Evolutionary conservation across 1,284 basidiomycete species (phyloP).

Genomic region (Hypsizygus ulmarius): DNA sequence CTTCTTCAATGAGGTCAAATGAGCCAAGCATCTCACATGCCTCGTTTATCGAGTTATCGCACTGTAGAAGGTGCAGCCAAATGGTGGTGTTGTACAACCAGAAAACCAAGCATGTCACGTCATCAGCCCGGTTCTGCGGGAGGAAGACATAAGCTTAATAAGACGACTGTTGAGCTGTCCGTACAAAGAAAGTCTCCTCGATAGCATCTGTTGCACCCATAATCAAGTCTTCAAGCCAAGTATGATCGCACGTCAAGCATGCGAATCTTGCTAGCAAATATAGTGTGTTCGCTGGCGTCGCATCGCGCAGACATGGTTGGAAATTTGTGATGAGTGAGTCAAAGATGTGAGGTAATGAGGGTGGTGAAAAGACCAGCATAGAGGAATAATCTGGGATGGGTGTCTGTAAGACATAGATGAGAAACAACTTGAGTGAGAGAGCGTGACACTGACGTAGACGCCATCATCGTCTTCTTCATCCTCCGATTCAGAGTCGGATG

Average conservation of each 20-base stretch:
- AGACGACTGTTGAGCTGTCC: constrained; percentile 24
- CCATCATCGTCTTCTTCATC: constrained; percentile 51
- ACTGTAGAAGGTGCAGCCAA: constrained; percentile 87
- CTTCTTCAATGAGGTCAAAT: constrained; percentile 79
- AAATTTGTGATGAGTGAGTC: constrained; percentile 77
- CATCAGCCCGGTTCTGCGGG: constrained; percentile 72
- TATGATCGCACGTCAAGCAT: constrained; percentile 79
- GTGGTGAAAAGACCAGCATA: constrained; percentile 90
- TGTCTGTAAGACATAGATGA: constrained; percentile 44
- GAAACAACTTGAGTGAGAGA: constrained; percentile 11
- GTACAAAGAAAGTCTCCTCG: constrained; percentile 88
- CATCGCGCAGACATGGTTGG: constrained; percentile 62
- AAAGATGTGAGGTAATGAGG: constrained; percentile 74
- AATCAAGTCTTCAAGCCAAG: constrained; percentile 90
- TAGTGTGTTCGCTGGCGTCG: constrained; percentile 79
- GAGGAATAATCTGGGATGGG: constrained; percentile 70
- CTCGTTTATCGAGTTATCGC: constrained; percentile 72
- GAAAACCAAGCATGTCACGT: constrained; percentile 85
- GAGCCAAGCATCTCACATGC: constrained; percentile 80
- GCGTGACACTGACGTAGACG: constrained; percentile 48
- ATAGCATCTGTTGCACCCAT: constrained; percentile 89
- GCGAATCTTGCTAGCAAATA: constrained; percentile 89
- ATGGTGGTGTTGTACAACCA: constrained; percentile 93
- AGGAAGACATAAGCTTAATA: constrained; percentile 11
- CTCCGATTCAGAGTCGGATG: constrained; percentile 41